Percentiles rank a stretch among this genome's conserved stretches.
These are phyloP conservation scores for Neospora caninum DNA, from an alignment of 169 alveolate species.

Conservation along the genomic window DNA sequence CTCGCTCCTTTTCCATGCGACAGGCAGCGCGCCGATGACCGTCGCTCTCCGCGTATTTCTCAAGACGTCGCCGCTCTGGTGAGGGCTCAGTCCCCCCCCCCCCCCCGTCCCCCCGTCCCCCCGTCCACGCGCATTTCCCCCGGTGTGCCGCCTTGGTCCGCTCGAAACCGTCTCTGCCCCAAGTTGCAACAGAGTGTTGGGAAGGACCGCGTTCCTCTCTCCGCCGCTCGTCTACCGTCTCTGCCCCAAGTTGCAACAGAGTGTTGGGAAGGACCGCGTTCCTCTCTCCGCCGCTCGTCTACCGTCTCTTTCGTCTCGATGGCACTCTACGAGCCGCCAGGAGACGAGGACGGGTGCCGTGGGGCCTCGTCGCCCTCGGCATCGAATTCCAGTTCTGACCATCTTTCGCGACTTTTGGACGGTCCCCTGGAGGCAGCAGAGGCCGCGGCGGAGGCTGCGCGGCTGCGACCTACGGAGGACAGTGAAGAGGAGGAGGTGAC, in stretches of 20 bases:
- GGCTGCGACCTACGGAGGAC: background rate
- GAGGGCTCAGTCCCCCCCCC: background rate
- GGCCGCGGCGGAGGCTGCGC: background rate
- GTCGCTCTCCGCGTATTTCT: background rate
- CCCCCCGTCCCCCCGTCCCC: background rate
- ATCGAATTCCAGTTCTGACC: background rate
- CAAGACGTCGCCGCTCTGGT: background rate
- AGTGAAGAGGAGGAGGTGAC: background rate
- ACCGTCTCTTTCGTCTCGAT: background rate
- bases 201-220: no score
- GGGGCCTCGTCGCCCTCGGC: background rate
- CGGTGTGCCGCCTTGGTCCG: no score
- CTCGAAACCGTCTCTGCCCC: no score
- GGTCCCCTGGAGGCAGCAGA: slow-evolving; percentile 23
- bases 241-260: no score
- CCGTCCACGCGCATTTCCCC: background rate
- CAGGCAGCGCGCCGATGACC: no score
- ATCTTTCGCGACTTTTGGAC: slow-evolving; percentile 1
- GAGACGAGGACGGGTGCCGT: slow-evolving; percentile 16
- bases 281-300: no score
- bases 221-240: no score
- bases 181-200: no score
- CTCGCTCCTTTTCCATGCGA: background rate
- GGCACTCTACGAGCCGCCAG: slow-evolving; percentile 31
- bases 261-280: no score